Evolutionary conservation across 768 basidiomycete genomes (phyloP), one percentile per base, ranked within the genome.

Genomic region (Lentinus tigrinus): DNA sequence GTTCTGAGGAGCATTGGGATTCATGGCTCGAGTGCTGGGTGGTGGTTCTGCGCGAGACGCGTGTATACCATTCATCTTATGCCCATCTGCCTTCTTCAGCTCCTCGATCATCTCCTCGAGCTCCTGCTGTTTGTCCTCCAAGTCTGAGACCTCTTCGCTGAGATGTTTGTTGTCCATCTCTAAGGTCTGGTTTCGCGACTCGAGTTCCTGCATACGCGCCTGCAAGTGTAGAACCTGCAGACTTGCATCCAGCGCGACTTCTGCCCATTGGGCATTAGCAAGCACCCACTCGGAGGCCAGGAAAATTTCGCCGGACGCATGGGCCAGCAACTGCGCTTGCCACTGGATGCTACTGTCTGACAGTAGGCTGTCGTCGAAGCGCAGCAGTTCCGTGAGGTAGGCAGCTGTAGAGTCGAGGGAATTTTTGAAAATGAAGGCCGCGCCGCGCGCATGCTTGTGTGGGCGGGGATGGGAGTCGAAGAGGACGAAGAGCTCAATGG

Each of bases 391-490:
- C 19, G 74, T 69, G 47, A 88, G 73, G 48, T 79, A 78, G 16
- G 62, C 49, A 3, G 82, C 80, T 1, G 80, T 73, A 4, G 62
- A 68, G 21, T 78, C 74, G 7, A 81, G 54, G 5, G 78, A 82
- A 1, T 75, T 70, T 63, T 76, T 81, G 59, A 88, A 71, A 37
- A 81, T 78, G 51, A 87, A 77, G 0, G 82, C 87, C 2, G 85
- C 80, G 6, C 88, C 88, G 28, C 77, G 59, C 0, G 86, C 82
- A 62, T 87, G 80, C 19, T 75, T 77, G 7, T 63, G 54, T 0
- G 82, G 78, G 11, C 88, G 78, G 5, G 84, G 78, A 65, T 88
- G 87, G 3, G 87, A 86, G 70, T 89, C 87, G 57, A 89, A 89
- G 42, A 88, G 71, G 44, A 82, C 75, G 62, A 83, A 88, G 16